phyloP scores from a whole-genome alignment of 306 rosid species.

The Pyrus communis region DNA sequence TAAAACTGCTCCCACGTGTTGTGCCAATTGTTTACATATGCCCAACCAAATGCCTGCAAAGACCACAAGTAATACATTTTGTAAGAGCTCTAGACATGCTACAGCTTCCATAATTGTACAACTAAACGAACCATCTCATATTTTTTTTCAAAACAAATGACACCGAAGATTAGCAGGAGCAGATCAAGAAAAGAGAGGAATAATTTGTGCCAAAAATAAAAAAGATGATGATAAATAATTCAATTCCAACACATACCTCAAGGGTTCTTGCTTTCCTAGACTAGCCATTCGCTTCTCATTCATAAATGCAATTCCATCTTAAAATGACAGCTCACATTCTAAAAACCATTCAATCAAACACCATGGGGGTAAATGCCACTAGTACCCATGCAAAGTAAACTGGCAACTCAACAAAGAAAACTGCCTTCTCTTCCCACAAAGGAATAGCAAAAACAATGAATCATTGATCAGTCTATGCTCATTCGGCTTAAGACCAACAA shows the following conservation, averaged over 20 bases:
- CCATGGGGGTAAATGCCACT: background rate
- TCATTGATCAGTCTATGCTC: background rate
- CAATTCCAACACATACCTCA: background rate
- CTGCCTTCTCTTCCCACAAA: background rate
- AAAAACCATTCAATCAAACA: background rate
- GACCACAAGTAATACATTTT: background rate
- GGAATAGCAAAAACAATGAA: background rate
- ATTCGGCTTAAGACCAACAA: background rate
- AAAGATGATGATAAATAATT: background rate
- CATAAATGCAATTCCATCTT: background rate
- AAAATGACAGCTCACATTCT: background rate
- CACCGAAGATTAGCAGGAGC: background rate
- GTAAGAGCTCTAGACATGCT: background rate
- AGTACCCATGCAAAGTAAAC: background rate
- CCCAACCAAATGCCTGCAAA: slow-evolving; percentile 88
- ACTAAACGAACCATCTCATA: background rate
- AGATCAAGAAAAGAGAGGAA: background rate
- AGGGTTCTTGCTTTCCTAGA: background rate
- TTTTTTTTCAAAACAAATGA: background rate
- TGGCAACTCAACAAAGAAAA: background rate
- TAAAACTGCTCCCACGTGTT: slow-evolving; percentile 86
- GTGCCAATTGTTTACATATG: slow-evolving; percentile 61
- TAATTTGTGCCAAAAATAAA: background rate
- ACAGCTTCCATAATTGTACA: background rate
- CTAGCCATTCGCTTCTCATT: background rate